phyloP scores from a whole-genome alignment of 176 grass and related monocot genomes.

The Oryza nivara region DNA sequence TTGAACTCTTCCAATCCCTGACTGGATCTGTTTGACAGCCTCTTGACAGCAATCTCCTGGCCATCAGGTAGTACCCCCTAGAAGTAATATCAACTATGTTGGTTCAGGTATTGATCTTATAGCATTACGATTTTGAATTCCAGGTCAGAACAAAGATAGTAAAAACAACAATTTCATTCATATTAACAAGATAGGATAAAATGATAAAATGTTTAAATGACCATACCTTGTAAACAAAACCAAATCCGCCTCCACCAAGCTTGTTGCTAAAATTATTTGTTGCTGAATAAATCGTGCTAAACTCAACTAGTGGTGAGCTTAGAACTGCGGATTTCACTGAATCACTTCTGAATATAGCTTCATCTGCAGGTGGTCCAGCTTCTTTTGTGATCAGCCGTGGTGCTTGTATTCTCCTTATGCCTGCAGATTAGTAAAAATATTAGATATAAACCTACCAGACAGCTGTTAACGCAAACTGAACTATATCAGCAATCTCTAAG shows the following conservation, averaged over 20 bases:
- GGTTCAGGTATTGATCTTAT: neutral
- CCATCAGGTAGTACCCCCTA: constrained; percentile 71
- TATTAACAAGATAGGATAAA: neutral
- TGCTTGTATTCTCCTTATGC: constrained; percentile 30
- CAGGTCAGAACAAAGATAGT: neutral
- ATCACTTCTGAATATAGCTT: constrained; percentile 34
- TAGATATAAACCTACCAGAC: neutral
- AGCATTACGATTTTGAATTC: neutral
- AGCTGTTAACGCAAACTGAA: neutral
- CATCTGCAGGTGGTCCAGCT: constrained; percentile 33
- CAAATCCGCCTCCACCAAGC: constrained; percentile 74
- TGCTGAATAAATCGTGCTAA: constrained; percentile 54
- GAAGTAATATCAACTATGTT: constrained; percentile 14
- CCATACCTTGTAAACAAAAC: constrained; percentile 76
- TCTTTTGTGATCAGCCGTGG: constrained; percentile 9
- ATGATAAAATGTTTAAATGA: constrained; percentile 5
- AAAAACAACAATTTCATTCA: neutral
- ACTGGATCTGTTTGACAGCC: constrained; percentile 54
- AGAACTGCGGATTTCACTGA: constrained; percentile 28
- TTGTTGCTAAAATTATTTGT: constrained; percentile 69
- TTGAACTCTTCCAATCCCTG: constrained; percentile 72
- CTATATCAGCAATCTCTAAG: neutral
- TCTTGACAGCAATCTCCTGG: constrained; percentile 76
- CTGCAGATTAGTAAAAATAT: constrained; percentile 29
- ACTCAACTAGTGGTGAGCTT: constrained; percentile 59